Conservation (phyloP, 805 yeast genomes). For the Saturnispora sekii region DNA sequence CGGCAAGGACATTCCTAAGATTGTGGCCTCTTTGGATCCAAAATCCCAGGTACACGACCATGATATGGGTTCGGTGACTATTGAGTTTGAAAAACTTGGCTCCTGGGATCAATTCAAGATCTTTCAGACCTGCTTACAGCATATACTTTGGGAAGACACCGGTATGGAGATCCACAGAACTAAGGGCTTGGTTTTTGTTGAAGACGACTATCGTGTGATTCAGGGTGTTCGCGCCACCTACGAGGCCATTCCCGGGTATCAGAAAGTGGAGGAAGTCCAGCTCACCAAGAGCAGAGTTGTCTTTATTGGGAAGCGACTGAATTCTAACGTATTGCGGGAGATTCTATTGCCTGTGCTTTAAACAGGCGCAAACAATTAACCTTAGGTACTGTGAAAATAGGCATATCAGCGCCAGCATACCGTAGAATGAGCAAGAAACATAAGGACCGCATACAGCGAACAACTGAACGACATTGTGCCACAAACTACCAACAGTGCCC, state of each 20-base stretch:
- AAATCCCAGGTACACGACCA: slow-evolving; percentile 36
- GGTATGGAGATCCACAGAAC: slow-evolving; percentile 68
- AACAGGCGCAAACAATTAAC: no score
- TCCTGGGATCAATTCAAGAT: slow-evolving; percentile 29
- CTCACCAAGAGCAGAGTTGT: slow-evolving; percentile 19
- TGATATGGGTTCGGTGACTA: slow-evolving; percentile 42
- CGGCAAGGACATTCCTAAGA: slow-evolving; percentile 21
- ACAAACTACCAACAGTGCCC: no score
- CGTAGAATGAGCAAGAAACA: no score
- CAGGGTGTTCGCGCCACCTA: slow-evolving; percentile 94
- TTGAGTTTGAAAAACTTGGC: slow-evolving; percentile 35
- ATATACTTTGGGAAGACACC: slow-evolving; percentile 62
- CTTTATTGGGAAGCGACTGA: slow-evolving; percentile 23
- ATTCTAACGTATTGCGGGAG: neutral
- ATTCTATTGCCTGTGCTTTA: no score
- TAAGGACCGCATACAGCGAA: no score
- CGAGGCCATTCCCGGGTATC: slow-evolving; percentile 50
- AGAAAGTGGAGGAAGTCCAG: slow-evolving; percentile 11
- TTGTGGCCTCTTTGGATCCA: slow-evolving; percentile 8
- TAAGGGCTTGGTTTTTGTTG: slow-evolving; percentile 59
- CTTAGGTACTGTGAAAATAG: no score
- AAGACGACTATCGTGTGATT: slow-evolving; percentile 43
- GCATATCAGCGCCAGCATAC: no score
- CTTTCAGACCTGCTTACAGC: slow-evolving; percentile 59
- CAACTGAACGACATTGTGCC: no score